Conservation (phyloP, 2,329 filamentous ascomycete species). For the Xylaria sp. region DNA sequence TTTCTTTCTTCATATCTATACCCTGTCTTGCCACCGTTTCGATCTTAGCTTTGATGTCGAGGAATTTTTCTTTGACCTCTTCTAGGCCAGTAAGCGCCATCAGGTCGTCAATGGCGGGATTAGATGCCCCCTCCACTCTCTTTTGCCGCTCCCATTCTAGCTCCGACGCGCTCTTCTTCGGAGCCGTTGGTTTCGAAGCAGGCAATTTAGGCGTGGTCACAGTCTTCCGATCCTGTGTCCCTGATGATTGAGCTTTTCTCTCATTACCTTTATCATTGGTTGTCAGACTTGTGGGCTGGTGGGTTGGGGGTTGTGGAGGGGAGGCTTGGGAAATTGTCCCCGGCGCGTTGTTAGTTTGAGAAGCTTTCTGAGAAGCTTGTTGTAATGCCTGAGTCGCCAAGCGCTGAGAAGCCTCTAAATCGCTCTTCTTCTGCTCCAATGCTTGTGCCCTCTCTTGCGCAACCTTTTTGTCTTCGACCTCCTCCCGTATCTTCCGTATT, state of each 20-base stretch:
- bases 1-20: conserved; percentile 60
- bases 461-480: conserved; percentile 20
- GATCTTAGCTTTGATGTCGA: conserved; percentile 66
- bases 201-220: not conserved
- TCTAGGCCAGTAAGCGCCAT: conserved; percentile 71
- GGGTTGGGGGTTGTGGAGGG: not conserved
- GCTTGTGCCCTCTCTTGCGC: conserved; percentile 23
- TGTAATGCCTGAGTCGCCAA: conserved; percentile 4
- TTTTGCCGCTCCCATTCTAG: conserved; percentile 65
- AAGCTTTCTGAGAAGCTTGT: not conserved
- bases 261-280: conserved; percentile 5
- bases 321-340: not conserved
- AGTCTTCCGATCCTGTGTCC: not conserved
- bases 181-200: not conserved
- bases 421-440: conserved; percentile 32
- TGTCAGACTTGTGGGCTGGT: not conserved
- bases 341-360: not conserved
- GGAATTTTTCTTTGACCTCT: conserved; percentile 66
- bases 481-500: conserved; percentile 28
- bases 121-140: conserved; percentile 56
- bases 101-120: conserved; percentile 62
- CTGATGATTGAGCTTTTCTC: not conserved
- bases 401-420: conserved; percentile 30
- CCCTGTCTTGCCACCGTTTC: conserved; percentile 63
- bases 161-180: conserved; percentile 18